Base-by-base conservation (phyloP, 805 yeast species). In the Candida verbasci region DNA sequence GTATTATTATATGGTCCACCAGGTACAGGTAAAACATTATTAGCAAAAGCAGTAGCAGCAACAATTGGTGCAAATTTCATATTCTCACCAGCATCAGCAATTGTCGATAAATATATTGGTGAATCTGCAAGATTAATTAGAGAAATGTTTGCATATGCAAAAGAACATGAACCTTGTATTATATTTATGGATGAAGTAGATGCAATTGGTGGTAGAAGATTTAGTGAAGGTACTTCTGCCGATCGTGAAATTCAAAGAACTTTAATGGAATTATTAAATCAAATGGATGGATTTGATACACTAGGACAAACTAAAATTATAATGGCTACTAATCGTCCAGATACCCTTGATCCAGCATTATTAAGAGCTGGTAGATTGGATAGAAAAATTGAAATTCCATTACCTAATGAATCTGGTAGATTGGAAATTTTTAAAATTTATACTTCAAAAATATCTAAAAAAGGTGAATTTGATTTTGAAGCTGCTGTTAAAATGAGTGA, bases 241-340 rank as follows among this genome's bases (percentile, higher is more conserved):
- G 98, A 91, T 66, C 83, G 98, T 64, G 98, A 91, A 63, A 91
- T 91, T 56, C 98, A 91, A 69, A 83, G 98, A 68, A 91, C 97
- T 3, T 72, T 91, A 56, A 89, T 91, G 97, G 98, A 91, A 65
- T 71, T 91, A 56, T 75, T 91, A 52, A 91, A 91, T 58, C 97
- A 93, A 65, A 89, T 91, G 97, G 98, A 91, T 61, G 98, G 98
- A 42, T 91, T 91, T 60, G 97, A 91, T 60, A 84, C 87, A 40
- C 73, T 91, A 53, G 98, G 98, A 18, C 95, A 88, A 62, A 91
- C 98, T 2, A 91, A 91, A 67, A 88, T 91, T 36, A 91, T 91
- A 53, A 91, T 91, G 98, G 98, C 98, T 23, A 91, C 98, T n/a
- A 91, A 91, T 63, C 79, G 98, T 66, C 98, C 98, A 9, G 98